Evolutionary conservation across 2,329 filamentous ascomycete species (phyloP).

Genomic region (Aureobasidium subglaciale): DNA sequence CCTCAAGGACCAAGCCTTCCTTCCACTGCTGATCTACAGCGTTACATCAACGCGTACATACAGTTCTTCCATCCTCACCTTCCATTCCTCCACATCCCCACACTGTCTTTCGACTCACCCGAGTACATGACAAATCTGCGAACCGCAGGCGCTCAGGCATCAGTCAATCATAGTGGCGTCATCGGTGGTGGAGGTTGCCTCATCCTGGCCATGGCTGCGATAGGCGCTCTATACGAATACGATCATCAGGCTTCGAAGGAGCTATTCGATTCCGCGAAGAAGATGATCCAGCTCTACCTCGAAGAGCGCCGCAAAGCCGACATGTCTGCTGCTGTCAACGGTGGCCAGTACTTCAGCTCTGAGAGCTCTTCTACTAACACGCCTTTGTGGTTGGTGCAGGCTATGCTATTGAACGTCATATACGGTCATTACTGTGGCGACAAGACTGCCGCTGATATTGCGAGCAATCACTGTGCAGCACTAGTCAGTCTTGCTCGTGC

Average conservation of each 20-base stretch:
- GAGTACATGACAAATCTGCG: conserved; percentile 56
- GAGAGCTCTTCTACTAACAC: conserved; percentile 51
- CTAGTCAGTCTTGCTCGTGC: conserved; percentile 85
- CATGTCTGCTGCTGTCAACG: conserved; percentile 55
- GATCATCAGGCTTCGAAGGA: conserved; percentile 74
- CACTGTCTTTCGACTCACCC: conserved; percentile 79
- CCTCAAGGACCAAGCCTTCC: conserved; percentile 53
- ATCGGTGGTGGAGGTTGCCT: conserved; percentile 78
- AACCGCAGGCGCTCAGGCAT: conserved; percentile 46
- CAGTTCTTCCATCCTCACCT: conserved; percentile 89
- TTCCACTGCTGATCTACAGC: conserved; percentile 76
- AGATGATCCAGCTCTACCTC: conserved; percentile 87
- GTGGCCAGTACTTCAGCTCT: conserved; percentile 24
- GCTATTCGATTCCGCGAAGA: conserved; percentile 87
- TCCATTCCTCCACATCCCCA: conserved; percentile 89
- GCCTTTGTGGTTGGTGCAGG: conserved; percentile 90
- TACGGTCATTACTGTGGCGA: conserved; percentile 94
- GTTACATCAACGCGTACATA: conserved; percentile 84
- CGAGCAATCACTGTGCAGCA: conserved; percentile 83
- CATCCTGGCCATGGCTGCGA: conserved; percentile 80
- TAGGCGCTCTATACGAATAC: conserved; percentile 78
- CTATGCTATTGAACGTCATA: conserved; percentile 92
- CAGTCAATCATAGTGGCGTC: conserved; percentile 47
- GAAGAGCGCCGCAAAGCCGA: conserved; percentile 86
- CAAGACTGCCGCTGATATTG: conserved; percentile 83